Conservation (phyloP, 2,329 filamentous ascomycete species). For the Diplocarpon mali region DNA sequence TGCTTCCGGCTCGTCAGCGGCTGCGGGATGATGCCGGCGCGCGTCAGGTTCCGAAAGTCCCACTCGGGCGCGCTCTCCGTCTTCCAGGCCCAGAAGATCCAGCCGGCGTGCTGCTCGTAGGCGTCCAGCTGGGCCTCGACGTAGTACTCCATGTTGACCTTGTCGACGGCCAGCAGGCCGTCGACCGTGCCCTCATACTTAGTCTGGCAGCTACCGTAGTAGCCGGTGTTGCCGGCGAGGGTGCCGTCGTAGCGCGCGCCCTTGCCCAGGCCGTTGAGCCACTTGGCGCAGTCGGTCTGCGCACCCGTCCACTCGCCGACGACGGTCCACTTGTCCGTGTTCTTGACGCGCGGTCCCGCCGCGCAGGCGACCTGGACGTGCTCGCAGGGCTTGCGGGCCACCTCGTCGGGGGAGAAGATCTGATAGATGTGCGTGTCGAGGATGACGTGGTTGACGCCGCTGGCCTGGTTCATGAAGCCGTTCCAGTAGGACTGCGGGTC, state of each 20-base stretch:
- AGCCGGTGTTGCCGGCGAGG: constrained; percentile 27
- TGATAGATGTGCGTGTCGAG: constrained; percentile 36
- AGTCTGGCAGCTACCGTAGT: constrained; percentile 29
- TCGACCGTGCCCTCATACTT: constrained; percentile 36
- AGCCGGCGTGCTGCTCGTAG: constrained; percentile 30
- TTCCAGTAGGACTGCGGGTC: constrained; percentile 45
- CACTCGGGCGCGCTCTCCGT: constrained; percentile 32
- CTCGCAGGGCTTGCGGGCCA: constrained; percentile 28
- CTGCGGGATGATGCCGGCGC: constrained; percentile 31
- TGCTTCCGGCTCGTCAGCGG: constrained; percentile 26
- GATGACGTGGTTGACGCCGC: constrained; percentile 28
- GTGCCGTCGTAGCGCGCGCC: constrained; percentile 42
- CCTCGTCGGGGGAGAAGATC: constrained; percentile 30
- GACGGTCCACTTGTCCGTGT: constrained; percentile 26
- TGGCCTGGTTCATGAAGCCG: constrained; percentile 45
- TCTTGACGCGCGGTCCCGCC: constrained; percentile 26
- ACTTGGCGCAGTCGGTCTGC: constrained; percentile 35
- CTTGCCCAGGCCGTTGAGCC: constrained; percentile 44
- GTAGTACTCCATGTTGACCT: constrained; percentile 30
- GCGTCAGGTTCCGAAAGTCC: constrained; percentile 31
- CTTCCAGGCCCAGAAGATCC: constrained; percentile 35
- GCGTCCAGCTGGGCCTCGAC: constrained; percentile 35
- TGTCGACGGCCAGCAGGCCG: constrained; percentile 27
- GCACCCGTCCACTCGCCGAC: constrained; percentile 35
- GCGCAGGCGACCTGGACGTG: constrained; percentile 33